Evolutionary conservation across 352 stramenopile species (phyloP).

Genomic region (Globisporangium okanoganense): DNA sequence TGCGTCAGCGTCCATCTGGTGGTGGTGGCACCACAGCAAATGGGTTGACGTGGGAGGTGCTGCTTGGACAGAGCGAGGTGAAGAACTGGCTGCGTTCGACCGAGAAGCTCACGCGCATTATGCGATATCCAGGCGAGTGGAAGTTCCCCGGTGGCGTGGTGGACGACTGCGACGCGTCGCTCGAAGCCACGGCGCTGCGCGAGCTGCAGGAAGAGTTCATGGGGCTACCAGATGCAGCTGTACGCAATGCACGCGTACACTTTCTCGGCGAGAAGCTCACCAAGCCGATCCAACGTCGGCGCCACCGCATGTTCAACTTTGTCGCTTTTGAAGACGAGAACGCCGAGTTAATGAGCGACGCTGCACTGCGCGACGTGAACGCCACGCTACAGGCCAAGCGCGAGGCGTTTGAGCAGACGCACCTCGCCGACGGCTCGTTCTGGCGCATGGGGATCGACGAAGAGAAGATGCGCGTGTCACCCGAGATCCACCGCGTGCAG

Average conservation of each 20-base stretch:
- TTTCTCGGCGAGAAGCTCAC: conserved; percentile 48
- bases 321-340: conserved; percentile 61
- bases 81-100: conserved; percentile 67
- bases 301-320: conserved; percentile 70
- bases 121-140: conserved; percentile 66
- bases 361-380: conserved; percentile 33
- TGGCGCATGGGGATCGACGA: conserved; percentile 26
- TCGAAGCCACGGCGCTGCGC: conserved; percentile 35
- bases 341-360: conserved; percentile 30
- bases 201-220: conserved; percentile 59
- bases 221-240: conserved; percentile 19
- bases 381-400: conserved; percentile 32
- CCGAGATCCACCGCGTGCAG: conserved; percentile 46
- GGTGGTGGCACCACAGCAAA: not conserved
- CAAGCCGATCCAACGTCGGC: conserved; percentile 31
- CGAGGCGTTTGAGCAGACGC: conserved; percentile 23
- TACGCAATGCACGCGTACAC: conserved; percentile 17
- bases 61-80: conserved; percentile 59
- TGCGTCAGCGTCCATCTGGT: conserved; percentile 11
- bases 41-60: conserved; percentile 38
- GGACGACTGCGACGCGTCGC: conserved; percentile 32
- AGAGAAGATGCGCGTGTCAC: conserved; percentile 45
- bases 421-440: conserved; percentile 31
- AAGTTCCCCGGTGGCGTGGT: conserved; percentile 58
- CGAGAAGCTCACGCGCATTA: conserved; percentile 31